These are phyloP conservation scores for Craterostigma plantagineum DNA, from an alignment of 257 asterid genomes.

Conservation along the genomic window DNA sequence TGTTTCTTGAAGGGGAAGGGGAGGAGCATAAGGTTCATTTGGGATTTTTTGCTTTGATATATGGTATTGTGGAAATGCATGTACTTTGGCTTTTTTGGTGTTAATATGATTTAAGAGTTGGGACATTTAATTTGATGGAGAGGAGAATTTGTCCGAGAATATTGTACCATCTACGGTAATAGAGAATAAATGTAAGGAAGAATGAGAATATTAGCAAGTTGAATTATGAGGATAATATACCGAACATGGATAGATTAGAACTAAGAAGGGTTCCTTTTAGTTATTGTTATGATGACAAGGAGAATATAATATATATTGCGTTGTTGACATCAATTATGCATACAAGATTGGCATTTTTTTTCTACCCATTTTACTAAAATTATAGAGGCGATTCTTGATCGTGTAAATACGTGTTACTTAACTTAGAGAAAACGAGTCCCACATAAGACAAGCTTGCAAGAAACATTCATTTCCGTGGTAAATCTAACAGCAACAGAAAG, in stretches of 20 bases:
- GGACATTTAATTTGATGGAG: background rate
- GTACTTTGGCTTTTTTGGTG: background rate
- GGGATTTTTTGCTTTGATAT: slow-evolving; percentile 24
- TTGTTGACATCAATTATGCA: too few species aligned
- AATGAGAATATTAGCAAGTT: too few species aligned
- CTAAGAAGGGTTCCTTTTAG: too few species aligned
- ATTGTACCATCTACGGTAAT: too few species aligned
- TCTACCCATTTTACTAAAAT: slow-evolving; percentile 1
- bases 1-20: slow-evolving; percentile 11
- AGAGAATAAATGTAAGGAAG: too few species aligned
- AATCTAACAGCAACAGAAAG: slow-evolving; percentile 10
- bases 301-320: too few species aligned
- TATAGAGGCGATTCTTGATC: slow-evolving; percentile 9
- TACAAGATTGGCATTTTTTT: background rate
- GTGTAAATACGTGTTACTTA: slow-evolving; percentile 17
- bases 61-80: slow-evolving; percentile 9
- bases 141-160: too few species aligned
- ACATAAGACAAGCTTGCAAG: slow-evolving; percentile 26
- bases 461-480: slow-evolving; percentile 13
- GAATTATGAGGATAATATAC: too few species aligned
- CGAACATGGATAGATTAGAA: too few species aligned
- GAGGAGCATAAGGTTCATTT: slow-evolving; percentile 17
- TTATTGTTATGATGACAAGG: too few species aligned
- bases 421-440: slow-evolving; percentile 24
- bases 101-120: slow-evolving; percentile 4